Evolutionary conservation across 345 rosid genomes (phyloP).

Genomic region (Corymbia maculata): DNA sequence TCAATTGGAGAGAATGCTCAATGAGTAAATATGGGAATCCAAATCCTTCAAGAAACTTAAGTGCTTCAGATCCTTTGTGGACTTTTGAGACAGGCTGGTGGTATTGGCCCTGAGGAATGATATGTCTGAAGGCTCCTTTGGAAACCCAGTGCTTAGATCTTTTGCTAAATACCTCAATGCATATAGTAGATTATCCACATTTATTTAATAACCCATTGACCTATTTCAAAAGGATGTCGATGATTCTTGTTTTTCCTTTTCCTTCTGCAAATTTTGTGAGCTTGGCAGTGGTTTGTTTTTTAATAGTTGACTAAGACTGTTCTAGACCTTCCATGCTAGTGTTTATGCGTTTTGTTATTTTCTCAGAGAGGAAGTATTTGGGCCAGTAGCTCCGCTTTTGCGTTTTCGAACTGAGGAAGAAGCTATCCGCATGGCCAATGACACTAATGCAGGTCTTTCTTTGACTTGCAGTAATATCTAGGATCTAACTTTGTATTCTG

Average conservation of each 20-base stretch:
- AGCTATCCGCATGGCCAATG: conserved; percentile 70
- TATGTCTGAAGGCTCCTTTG: not conserved
- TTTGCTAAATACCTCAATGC: not conserved
- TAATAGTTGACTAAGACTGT: not conserved
- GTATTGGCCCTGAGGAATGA: not conserved
- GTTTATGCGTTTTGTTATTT: not conserved
- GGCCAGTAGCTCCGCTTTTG: conserved; percentile 92
- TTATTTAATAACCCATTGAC: not conserved
- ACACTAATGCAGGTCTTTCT: conserved; percentile 71
- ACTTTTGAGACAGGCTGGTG: not conserved
- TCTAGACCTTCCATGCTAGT: not conserved
- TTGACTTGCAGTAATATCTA: not conserved
- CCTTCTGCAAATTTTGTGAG: not conserved
- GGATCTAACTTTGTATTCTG: not conserved
- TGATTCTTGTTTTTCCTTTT: not conserved
- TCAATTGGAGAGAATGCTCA: not conserved
- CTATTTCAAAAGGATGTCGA: not conserved
- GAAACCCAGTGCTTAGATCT: not conserved
- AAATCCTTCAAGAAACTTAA: not conserved
- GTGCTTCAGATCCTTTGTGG: not conserved
- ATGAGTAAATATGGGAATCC: not conserved
- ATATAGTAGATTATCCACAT: not conserved
- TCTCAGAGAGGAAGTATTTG: conserved; percentile 86
- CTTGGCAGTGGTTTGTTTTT: not conserved
- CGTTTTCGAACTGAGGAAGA: conserved; percentile 87